Evolutionary conservation across 1,284 basidiomycete species (phyloP).

Genomic region (Boletus smithii): DNA sequence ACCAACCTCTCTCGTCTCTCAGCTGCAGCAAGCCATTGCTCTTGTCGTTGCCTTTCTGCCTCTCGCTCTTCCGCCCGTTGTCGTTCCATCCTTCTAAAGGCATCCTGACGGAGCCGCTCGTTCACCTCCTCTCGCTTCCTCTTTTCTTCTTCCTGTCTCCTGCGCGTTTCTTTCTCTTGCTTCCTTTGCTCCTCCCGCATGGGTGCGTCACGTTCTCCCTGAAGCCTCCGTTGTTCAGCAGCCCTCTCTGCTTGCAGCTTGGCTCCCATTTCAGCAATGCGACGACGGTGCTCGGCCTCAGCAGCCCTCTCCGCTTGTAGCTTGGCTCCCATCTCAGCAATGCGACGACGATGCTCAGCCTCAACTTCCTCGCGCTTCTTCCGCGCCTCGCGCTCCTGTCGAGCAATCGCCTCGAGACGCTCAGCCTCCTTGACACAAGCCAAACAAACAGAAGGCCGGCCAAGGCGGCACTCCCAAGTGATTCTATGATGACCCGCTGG

Average conservation of each 20-base stretch:
- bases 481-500: slow-evolving; percentile 2
- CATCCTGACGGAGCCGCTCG: not conserved
- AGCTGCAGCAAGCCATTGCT: not conserved
- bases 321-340: slow-evolving; percentile 1
- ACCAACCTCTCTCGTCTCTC: not conserved
- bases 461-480: slow-evolving; percentile 15
- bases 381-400: not conserved
- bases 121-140: not conserved
- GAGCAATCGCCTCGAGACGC: not conserved
- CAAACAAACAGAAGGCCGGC: slow-evolving; percentile 5
- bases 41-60: not conserved
- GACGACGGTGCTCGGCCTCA: no score
- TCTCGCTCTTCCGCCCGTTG: not conserved
- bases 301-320: not conserved
- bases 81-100: not conserved
- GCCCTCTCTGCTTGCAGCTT: not conserved
- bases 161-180: not conserved
- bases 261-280: no score
- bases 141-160: not conserved
- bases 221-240: not conserved
- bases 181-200: not conserved
- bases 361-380: slow-evolving; percentile 8
- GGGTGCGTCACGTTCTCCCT: not conserved
- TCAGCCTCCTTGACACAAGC: slow-evolving; percentile 5
- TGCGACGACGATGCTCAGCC: not conserved